Conservation (phyloP, 2,329 filamentous ascomycete species). For the Sodiomyces alkalinus region DNA sequence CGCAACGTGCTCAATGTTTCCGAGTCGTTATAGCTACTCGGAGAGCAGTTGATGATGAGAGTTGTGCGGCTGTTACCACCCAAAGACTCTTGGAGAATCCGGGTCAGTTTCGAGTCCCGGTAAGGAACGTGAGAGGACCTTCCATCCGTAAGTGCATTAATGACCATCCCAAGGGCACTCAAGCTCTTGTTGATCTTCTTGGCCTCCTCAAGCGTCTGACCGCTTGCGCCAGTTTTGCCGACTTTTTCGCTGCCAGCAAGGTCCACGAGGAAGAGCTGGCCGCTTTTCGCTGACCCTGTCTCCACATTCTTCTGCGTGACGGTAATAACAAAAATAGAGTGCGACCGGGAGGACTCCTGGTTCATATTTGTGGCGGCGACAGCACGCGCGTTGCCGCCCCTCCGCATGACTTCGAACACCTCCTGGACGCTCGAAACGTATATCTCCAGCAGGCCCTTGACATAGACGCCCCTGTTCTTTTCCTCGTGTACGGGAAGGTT, state of each 20-base stretch:
- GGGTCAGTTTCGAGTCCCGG: conserved; percentile 92
- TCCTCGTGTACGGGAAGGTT: conserved; percentile 97
- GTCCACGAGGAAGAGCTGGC: conserved; percentile 94
- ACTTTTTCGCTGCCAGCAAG: conserved; percentile 97
- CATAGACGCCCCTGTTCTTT: conserved; percentile 89
- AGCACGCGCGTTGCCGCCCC: conserved; percentile 77
- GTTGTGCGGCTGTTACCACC: conserved; percentile 98
- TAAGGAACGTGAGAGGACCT: conserved; percentile 96
- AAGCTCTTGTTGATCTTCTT: conserved; percentile 99
- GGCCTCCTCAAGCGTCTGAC: conserved; percentile 91
- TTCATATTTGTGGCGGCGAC: conserved; percentile 99
- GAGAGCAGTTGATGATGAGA: conserved; percentile 97
- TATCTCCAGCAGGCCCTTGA: conserved; percentile 86
- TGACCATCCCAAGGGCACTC: conserved; percentile 96
- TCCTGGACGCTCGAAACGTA: conserved; percentile 93
- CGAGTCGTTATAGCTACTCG: conserved; percentile 92
- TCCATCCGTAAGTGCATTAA: conserved; percentile 90
- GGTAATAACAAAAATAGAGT: conserved; percentile 95
- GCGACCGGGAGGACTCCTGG: conserved; percentile 91
- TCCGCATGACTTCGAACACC: conserved; percentile 92
- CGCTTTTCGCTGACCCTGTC: conserved; percentile 89
- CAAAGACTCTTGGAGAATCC: conserved; percentile 91
- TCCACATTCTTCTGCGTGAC: conserved; percentile 97
- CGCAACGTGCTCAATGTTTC: conserved; percentile 86
- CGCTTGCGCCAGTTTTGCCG: conserved; percentile 93